Percentiles rank a stretch among this genome's conserved stretches.
These are phyloP conservation scores for Kandelia obovata DNA, from an alignment of 345 rosid genomes.

Conservation along the genomic window DNA sequence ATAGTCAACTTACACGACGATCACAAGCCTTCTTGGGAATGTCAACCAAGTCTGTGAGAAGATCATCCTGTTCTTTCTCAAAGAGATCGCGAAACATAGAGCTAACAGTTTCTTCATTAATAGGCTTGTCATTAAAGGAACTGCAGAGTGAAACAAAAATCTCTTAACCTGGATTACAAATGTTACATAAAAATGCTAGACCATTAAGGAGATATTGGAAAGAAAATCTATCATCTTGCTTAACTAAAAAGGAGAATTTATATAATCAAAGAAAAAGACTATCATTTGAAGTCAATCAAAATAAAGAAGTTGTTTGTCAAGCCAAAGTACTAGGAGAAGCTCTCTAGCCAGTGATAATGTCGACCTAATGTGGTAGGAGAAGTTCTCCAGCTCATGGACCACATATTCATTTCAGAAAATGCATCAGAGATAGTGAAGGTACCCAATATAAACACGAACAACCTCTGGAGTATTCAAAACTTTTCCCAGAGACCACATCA, in stretches of 20 bases:
- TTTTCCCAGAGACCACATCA: slow-evolving; percentile 31
- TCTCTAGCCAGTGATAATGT: no score
- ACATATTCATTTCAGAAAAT: no score
- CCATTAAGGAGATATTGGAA: neutral
- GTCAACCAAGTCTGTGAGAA: slow-evolving; percentile 25
- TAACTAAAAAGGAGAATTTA: no score
- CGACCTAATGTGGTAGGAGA: no score
- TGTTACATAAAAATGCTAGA: neutral
- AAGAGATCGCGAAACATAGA: slow-evolving; percentile 36
- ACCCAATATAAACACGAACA: slow-evolving; percentile 25
- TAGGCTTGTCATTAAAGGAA: slow-evolving; percentile 92
- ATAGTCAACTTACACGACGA: slow-evolving; percentile 18
- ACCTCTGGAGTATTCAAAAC: slow-evolving; percentile 30
- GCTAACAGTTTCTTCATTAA: slow-evolving; percentile 61
- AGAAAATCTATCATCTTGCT: neutral
- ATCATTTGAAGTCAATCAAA: neutral
- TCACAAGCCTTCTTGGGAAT: slow-evolving; percentile 30
- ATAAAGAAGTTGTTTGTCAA: neutral
- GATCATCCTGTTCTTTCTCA: slow-evolving; percentile 27
- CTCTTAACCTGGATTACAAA: neutral
- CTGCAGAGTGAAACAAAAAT: slow-evolving; percentile 38
- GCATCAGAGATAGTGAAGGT: neutral
- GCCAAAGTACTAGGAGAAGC: neutral
- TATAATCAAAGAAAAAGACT: no score
- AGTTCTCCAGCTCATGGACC: no score